Percentiles rank a stretch among this genome's conserved stretches.
These are phyloP conservation scores for Perkinsus chesapeaki DNA, from an alignment of 169 alveolate species.

Conservation along the genomic window DNA sequence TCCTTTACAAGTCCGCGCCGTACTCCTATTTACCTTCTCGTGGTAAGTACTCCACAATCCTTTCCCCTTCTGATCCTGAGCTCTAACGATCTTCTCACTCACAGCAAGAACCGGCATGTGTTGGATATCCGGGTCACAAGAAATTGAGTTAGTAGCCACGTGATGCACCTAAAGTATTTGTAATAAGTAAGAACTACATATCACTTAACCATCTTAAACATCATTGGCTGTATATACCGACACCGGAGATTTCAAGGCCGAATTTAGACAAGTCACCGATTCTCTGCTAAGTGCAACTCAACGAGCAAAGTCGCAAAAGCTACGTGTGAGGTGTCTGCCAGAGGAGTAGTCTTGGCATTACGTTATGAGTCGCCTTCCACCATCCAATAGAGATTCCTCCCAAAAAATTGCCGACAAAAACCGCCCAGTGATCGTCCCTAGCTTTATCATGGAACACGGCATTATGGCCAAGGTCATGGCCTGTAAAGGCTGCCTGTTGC, in stretches of 20 bases:
- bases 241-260: too few species aligned
- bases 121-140: slow-evolving; percentile 17
- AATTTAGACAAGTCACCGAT: too few species aligned
- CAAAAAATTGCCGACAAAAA: slow-evolving; percentile 8
- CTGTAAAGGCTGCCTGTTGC: slow-evolving; percentile 19
- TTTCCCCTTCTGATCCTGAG: background rate
- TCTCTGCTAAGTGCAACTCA: too few species aligned
- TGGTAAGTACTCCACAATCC: background rate
- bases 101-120: slow-evolving; percentile 14
- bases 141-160: slow-evolving; percentile 4
- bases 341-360: too few species aligned
- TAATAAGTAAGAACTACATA: too few species aligned
- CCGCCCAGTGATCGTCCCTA: slow-evolving; percentile 6
- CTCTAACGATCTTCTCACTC: background rate
- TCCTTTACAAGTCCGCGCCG: background rate
- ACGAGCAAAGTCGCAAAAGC: too few species aligned
- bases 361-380: slow-evolving; percentile 22
- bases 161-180: slow-evolving; percentile 14
- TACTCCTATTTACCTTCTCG: background rate
- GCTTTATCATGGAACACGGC: background rate
- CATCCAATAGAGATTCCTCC: slow-evolving; percentile 10
- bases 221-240: too few species aligned
- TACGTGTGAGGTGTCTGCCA: too few species aligned
- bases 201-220: too few species aligned
- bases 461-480: slow-evolving; percentile 22